These are phyloP conservation scores for Nepenthes gracilis DNA, from an alignment of 148 eudicot species.

Conservation along the genomic window DNA sequence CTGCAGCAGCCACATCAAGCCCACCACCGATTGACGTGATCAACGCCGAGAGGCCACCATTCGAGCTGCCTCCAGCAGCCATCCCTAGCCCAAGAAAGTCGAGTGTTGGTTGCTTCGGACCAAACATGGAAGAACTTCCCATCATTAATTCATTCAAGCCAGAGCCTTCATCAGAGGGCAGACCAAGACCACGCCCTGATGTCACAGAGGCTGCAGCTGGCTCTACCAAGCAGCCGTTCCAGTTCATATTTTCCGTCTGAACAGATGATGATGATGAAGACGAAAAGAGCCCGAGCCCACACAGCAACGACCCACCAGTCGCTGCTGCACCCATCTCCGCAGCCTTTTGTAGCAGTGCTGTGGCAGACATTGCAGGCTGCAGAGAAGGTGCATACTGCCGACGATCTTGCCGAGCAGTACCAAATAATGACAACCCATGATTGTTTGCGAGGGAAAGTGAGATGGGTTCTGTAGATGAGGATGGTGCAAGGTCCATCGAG, in stretches of 20 bases:
- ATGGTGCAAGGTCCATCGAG: conserved; percentile 25
- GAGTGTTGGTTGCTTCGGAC: conserved; percentile 80
- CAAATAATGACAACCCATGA: conserved; percentile 55
- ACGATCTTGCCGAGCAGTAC: conserved; percentile 48
- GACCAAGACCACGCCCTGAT: conserved; percentile 56
- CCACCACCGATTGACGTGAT: conserved; percentile 65
- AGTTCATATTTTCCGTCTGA: conserved; percentile 25
- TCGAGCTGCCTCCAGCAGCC: conserved; percentile 59
- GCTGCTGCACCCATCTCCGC: conserved; percentile 77
- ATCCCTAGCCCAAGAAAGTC: conserved; percentile 91
- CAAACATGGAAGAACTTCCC: conserved; percentile 63
- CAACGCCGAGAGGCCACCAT: conserved; percentile 48
- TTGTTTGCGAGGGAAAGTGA: conserved; percentile 70
- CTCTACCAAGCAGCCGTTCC: conserved; percentile 35
- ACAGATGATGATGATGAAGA: conserved; percentile 30
- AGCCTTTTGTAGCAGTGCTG: conserved; percentile 94
- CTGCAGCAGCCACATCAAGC: conserved; percentile 32
- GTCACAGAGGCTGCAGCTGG: conserved; percentile 27
- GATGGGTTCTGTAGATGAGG: conserved; percentile 43
- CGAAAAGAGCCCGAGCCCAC: conserved; percentile 68
- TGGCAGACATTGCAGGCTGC: conserved; percentile 90
- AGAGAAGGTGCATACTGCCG: conserved; percentile 55
- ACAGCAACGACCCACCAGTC: conserved; percentile 55
- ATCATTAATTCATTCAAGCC: conserved; percentile 80
- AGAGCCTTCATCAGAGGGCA: conserved; percentile 55